Percentiles rank a stretch among this genome's conserved stretches.
phyloP scores from a whole-genome alignment of 1,139 yeast genomes.

The Sugiyamaella grinbergsii region DNA sequence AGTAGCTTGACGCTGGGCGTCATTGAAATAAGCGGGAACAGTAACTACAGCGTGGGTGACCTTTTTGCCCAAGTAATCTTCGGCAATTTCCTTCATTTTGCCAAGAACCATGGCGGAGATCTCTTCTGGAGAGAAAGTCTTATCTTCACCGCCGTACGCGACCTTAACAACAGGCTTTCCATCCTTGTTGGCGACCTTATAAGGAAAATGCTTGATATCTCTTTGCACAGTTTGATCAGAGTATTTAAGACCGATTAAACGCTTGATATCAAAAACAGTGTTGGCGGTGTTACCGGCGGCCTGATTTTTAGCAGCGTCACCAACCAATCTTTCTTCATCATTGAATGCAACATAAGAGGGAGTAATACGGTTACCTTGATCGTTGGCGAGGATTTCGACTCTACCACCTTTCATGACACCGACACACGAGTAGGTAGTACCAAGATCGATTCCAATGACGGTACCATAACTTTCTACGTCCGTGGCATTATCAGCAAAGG shows the following conservation, averaged over 20 bases:
- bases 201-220: constrained; percentile 83
- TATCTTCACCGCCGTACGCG: constrained; percentile 64
- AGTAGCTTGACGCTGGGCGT: constrained; percentile 98
- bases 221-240: constrained; percentile 75
- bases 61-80: constrained; percentile 83
- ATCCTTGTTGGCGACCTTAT: constrained; percentile 61
- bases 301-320: constrained; percentile 95
- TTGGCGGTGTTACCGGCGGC: constrained; percentile 79
- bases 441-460: constrained; percentile 81
- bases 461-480: constrained; percentile 63
- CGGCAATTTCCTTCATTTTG: constrained; percentile 92
- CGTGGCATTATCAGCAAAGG: constrained; percentile 48
- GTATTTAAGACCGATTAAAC: constrained; percentile 80
- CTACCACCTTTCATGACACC: constrained; percentile 92
- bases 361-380: constrained; percentile 94
- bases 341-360: constrained; percentile 90
- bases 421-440: constrained; percentile 91
- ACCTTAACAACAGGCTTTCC: constrained; percentile 84
- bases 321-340: constrained; percentile 83
- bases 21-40: constrained; percentile 97
- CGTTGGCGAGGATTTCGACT: constrained; percentile 90
- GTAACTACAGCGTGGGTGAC: constrained; percentile 95
- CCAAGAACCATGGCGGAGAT: constrained; percentile 88
- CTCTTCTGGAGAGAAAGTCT: constrained; percentile 84
- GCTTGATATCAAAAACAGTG: constrained; percentile 83